Evolutionary conservation across 768 basidiomycete genomes (phyloP).

Genomic region (Russula emetica): DNA sequence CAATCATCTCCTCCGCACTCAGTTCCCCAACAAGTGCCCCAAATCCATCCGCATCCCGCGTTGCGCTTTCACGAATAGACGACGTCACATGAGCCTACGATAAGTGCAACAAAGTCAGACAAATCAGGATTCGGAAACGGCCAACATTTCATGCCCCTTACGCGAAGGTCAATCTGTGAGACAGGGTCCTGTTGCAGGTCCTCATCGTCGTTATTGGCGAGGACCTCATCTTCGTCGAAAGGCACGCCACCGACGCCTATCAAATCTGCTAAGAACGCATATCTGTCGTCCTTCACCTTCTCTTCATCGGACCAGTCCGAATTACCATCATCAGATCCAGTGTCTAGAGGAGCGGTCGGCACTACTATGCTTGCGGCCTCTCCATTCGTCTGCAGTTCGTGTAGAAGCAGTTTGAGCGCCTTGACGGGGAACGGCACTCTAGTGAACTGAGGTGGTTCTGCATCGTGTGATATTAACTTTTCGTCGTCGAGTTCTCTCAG

Average conservation of each 20-base stretch:
- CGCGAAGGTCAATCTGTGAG: slow-evolving; percentile 78
- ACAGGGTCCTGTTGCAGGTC: slow-evolving; percentile 85
- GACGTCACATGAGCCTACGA: slow-evolving; percentile 59
- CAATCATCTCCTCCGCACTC: slow-evolving; percentile 62
- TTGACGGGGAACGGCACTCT: slow-evolving; percentile 86
- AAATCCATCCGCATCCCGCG: slow-evolving; percentile 60
- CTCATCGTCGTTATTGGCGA: slow-evolving; percentile 74
- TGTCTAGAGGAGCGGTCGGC: slow-evolving; percentile 47
- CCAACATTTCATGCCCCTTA: slow-evolving; percentile 32
- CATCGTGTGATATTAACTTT: slow-evolving; percentile 28
- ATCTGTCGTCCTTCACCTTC: slow-evolving; percentile 67
- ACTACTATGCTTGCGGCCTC: slow-evolving; percentile 65
- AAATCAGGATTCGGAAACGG: not conserved
- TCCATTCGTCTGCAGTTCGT: slow-evolving; percentile 76
- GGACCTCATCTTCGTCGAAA: slow-evolving; percentile 65
- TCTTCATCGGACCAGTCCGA: slow-evolving; percentile 96
- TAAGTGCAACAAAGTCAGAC: not conserved
- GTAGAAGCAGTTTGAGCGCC: slow-evolving; percentile 82
- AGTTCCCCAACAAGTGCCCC: slow-evolving; percentile 59
- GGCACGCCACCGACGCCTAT: slow-evolving; percentile 68
- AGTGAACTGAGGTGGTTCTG: slow-evolving; percentile 85
- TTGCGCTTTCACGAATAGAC: slow-evolving; percentile 67
- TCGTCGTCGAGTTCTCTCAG: not conserved
- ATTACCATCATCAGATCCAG: slow-evolving; percentile 77
- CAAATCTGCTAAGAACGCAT: slow-evolving; percentile 80